Base-by-base conservation (phyloP, 352 stramenopile species). In the Pythium brachiatum region DNA sequence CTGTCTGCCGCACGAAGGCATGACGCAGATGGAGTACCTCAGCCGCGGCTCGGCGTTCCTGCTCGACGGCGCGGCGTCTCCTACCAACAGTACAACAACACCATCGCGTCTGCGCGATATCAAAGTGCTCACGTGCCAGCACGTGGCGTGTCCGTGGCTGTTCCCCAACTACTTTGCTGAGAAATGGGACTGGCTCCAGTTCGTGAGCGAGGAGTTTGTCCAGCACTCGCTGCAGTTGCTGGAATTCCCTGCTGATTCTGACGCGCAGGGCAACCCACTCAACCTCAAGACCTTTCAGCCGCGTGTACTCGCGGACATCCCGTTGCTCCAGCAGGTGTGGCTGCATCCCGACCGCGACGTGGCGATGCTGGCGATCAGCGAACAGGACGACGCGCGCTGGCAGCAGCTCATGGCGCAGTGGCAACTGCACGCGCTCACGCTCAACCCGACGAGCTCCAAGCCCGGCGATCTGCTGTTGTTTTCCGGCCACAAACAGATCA, bases 181-280 rank as follows among this genome's bases (percentile, higher is more conserved):
- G 53, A 89, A 84, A 63, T 92, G 83, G 83, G 73, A 88, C 60
- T 94, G 83, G 85, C 78, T 94, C 52, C 81, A 94, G 68, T 79
- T 87, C 66, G 83, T 94, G 58, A 85, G 74, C 66, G 81, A 92
- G 57, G 73, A 83, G 50, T 87, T 89, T 32, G 77, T 92, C 39
- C 69, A 76, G 32, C 79, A 92, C 53, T 89, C 79, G 60, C 69
- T 94, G 50, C 73, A 89, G 56, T 48, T 92, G 32, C 73, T 90
- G 39, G 76, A 77, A 20, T 27, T 74, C 7, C 61, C 21, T 18
- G 44, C 41, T n/a, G 55, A 48, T 29, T n/a, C 25, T 25, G 60
- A 60, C 27, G 32, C 48, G 7, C 4, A 31, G 26, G 26, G 38
- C 38, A 46, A 46, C 38, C 38, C 38, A 21, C 20, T 15, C 38